A percentile compares a stretch with the other conserved stretches of the same genome.
phyloP scores from a whole-genome alignment of 352 stramenopile species.

The Phytophthora brassicae region DNA sequence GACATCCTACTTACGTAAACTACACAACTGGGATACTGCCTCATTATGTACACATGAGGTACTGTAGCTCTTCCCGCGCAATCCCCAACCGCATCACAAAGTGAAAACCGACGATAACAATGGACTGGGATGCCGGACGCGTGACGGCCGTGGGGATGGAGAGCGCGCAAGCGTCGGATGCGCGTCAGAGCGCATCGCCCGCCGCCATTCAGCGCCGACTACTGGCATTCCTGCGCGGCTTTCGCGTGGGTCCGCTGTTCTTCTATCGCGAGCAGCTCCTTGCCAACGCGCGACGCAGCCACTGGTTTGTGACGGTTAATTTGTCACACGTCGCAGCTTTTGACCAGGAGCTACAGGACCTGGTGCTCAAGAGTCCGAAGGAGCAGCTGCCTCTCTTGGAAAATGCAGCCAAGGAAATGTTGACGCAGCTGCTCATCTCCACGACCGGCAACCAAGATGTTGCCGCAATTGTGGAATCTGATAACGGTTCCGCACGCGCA shows the following conservation, averaged over 20 bases:
- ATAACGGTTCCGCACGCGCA: constrained; percentile 5
- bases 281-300: constrained; percentile 74
- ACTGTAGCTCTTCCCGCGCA: neutral
- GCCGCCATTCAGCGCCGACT: constrained; percentile 66
- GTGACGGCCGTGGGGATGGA: constrained; percentile 85
- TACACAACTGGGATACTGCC: neutral
- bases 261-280: constrained; percentile 91
- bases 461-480: constrained; percentile 9
- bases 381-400: constrained; percentile 87
- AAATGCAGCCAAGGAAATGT: constrained; percentile 79
- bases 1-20: neutral
- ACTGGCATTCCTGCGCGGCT: constrained; percentile 87
- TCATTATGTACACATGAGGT: neutral
- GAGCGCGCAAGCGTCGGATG: constrained; percentile 55
- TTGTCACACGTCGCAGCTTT: constrained; percentile 85
- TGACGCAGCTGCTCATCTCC: constrained; percentile 60
- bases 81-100: constrained; percentile 1
- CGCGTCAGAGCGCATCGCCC: constrained; percentile 46
- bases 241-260: constrained; percentile 84
- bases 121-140: constrained; percentile 84
- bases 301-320: constrained; percentile 82
- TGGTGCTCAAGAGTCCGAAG: constrained; percentile 83
- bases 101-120: constrained; percentile 13
- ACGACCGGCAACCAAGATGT: constrained; percentile 38
- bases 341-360: constrained; percentile 83